Percentiles rank a stretch among this genome's conserved stretches.
These are phyloP conservation scores for Sequoiadendron giganteum DNA, from an alignment of 75 land plant genomes.

Conservation along the genomic window DNA sequence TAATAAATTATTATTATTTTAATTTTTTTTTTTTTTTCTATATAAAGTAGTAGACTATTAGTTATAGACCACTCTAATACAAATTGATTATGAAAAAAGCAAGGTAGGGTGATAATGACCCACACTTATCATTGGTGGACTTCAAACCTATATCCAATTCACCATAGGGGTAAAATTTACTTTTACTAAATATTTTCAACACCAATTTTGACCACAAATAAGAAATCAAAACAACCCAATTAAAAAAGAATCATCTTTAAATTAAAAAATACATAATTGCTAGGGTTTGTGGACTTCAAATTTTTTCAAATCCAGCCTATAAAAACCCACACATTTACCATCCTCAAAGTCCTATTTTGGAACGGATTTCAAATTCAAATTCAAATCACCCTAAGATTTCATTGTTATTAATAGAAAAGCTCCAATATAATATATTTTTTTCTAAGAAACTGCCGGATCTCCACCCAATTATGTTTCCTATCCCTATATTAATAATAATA, in stretches of 20 bases:
- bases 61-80: background rate
- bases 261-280: background rate
- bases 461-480: background rate
- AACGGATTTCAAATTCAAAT: constrained; percentile 4
- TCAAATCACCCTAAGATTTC: background rate
- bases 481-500: background rate
- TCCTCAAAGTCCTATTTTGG: background rate
- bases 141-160: background rate
- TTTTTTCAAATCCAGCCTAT: background rate
- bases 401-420: background rate
- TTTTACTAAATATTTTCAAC: background rate
- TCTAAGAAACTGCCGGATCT: background rate
- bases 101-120: background rate
- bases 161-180: background rate
- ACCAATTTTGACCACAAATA: background rate
- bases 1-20: too few species aligned
- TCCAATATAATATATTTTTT: background rate
- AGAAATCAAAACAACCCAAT: too few species aligned
- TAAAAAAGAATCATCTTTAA: background rate
- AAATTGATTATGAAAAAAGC: background rate
- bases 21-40: too few species aligned
- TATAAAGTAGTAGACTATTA: background rate
- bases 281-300: constrained; percentile 8
- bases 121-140: background rate
- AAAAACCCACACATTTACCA: background rate